Conservation (phyloP, 257 asterid species). For the Jacaranda copaia region DNA sequence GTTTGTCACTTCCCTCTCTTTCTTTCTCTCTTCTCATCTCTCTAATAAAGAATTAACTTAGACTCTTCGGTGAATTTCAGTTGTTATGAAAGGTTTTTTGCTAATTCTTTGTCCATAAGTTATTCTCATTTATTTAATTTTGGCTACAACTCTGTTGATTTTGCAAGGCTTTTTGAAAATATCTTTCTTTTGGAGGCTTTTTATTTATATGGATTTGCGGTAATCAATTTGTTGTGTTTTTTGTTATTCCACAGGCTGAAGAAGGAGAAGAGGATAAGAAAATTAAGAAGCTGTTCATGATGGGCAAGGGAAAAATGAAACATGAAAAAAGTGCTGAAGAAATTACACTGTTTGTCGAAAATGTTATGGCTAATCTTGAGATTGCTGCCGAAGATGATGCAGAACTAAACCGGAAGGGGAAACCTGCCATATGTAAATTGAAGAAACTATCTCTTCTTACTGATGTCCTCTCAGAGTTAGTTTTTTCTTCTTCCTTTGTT, state of each 20-base stretch:
- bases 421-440: conserved; percentile 87
- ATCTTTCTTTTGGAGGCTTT: background rate
- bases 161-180: background rate
- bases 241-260: conserved; percentile 60
- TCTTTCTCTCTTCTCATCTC: too few species aligned
- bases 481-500: conserved; percentile 24
- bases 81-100: background rate
- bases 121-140: background rate
- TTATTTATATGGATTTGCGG: background rate
- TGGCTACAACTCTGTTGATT: background rate
- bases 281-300: conserved; percentile 74
- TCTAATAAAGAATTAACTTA: background rate
- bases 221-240: conserved; percentile 19
- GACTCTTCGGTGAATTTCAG: conserved; percentile 24
- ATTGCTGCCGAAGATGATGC: conserved; percentile 94
- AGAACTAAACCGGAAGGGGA: conserved; percentile 76
- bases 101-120: background rate
- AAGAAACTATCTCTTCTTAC: conserved; percentile 86
- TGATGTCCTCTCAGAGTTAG: conserved; percentile 91
- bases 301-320: conserved; percentile 84
- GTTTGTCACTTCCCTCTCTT: background rate
- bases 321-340: conserved; percentile 88
- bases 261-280: conserved; percentile 94
- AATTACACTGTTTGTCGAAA: conserved; percentile 80
- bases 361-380: conserved; percentile 93